Conservation (phyloP, 2,329 filamentous ascomycete genomes). For the Monascus ruber region DNA sequence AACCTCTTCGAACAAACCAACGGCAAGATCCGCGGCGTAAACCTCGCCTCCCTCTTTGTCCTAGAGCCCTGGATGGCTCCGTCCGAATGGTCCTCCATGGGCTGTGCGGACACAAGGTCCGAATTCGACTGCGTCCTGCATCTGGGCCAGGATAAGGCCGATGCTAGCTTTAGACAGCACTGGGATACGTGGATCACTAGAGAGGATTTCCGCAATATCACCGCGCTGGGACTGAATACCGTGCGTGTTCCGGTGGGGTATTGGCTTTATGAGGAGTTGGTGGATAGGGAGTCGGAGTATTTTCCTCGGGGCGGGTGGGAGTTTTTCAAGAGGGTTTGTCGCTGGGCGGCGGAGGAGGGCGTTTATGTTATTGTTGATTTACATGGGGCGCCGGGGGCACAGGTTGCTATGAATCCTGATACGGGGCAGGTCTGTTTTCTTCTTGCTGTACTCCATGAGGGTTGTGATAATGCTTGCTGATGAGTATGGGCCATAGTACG, state of each 20-base stretch:
- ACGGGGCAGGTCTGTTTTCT: slow-evolving; percentile 30
- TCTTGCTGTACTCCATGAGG: not conserved
- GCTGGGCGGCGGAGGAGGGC: slow-evolving; percentile 38
- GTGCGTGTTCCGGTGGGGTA: slow-evolving; percentile 46
- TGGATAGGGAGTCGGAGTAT: slow-evolving; percentile 38
- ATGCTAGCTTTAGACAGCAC: slow-evolving; percentile 39
- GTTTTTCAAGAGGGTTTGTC: slow-evolving; percentile 37
- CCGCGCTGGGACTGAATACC: slow-evolving; percentile 41
- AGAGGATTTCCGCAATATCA: slow-evolving; percentile 40
- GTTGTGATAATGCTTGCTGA: not conserved
- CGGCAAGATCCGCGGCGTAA: slow-evolving; percentile 44
- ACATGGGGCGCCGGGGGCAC: slow-evolving; percentile 42
- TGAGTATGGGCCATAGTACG: slow-evolving; percentile 15
- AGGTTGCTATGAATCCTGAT: slow-evolving; percentile 35
- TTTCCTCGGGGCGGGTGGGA: slow-evolving; percentile 40
- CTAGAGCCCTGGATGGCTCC: slow-evolving; percentile 44
- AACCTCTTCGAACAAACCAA: slow-evolving; percentile 12
- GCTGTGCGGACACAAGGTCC: slow-evolving; percentile 35
- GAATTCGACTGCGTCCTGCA: slow-evolving; percentile 45
- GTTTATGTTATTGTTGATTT: slow-evolving; percentile 46
- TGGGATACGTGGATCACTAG: slow-evolving; percentile 42
- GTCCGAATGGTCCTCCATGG: slow-evolving; percentile 37
- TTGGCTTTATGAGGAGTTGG: slow-evolving; percentile 42
- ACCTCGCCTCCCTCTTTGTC: slow-evolving; percentile 43
- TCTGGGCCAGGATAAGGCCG: slow-evolving; percentile 37